A percentile compares a stretch with the other conserved stretches of the same genome.
Conservation (phyloP, 768 basidiomycete species). For the Lactarius tabidus region DNA sequence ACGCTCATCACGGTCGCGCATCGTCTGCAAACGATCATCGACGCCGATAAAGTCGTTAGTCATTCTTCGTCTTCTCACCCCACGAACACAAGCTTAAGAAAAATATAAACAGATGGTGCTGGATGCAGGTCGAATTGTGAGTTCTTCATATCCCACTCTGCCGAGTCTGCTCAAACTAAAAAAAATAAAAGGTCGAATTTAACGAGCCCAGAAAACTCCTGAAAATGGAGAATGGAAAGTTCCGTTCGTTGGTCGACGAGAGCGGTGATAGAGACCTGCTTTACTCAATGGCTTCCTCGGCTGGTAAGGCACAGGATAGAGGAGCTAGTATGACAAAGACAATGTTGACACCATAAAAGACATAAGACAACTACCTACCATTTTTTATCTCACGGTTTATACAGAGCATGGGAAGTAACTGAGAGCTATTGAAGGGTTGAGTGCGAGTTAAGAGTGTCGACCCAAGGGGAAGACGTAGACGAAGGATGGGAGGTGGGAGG, state of each 20-base stretch:
- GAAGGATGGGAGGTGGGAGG: too few relatives aligned
- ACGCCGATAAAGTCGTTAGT: conserved; percentile 54
- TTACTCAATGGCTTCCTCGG: conserved; percentile 31
- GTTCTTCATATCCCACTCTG: conserved; percentile 9
- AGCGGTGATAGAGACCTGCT: conserved; percentile 38
- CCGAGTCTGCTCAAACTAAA: too few relatives aligned
- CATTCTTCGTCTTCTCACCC: background rate
- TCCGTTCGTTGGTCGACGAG: conserved; percentile 38
- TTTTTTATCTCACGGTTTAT: background rate
- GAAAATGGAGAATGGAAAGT: conserved; percentile 33
- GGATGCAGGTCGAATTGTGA: conserved; percentile 39
- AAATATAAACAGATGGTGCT: conserved; percentile 43
- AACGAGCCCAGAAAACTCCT: conserved; percentile 43
- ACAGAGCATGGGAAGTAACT: background rate
- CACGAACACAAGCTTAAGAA: background rate
- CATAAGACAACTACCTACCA: background rate
- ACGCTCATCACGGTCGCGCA: conserved; percentile 60
- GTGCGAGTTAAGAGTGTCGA: too few relatives aligned
- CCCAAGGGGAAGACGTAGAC: too few relatives aligned
- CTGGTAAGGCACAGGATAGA: background rate
- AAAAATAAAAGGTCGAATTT: conserved; percentile 38
- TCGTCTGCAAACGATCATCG: conserved; percentile 55
- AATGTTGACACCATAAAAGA: background rate
- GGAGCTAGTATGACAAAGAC: background rate
- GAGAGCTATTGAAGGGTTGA: too few relatives aligned